A percentile compares a stretch with the other conserved stretches of the same genome.
Evolutionary conservation across 306 rosid species (phyloP).

Genomic region (Coriaria nepalensis): DNA sequence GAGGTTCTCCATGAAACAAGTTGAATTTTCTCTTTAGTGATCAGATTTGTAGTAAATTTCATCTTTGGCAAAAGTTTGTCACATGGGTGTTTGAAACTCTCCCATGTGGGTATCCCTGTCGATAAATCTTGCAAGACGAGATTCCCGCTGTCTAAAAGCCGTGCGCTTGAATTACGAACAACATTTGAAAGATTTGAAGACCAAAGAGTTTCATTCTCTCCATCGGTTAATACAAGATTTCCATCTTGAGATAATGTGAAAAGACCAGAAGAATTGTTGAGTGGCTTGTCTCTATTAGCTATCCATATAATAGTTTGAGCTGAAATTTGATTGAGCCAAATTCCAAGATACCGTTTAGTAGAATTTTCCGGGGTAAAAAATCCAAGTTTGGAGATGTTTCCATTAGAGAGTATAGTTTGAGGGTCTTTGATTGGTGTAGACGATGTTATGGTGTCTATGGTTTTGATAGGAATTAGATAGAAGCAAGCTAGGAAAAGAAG

Average conservation of each 20-base stretch:
- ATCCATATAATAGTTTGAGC: slow-evolving; percentile 6
- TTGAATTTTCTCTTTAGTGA: neutral
- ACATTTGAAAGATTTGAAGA: slow-evolving; percentile 24
- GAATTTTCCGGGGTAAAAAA: slow-evolving; percentile 10
- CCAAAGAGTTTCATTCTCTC: slow-evolving; percentile 13
- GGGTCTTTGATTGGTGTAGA: slow-evolving; percentile 3
- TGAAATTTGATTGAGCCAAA: slow-evolving; percentile 4
- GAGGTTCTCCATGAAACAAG: slow-evolving; percentile 18
- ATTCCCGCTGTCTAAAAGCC: slow-evolving; percentile 21
- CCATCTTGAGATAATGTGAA: slow-evolving; percentile 11
- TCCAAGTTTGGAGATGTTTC: slow-evolving; percentile 11
- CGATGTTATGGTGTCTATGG: slow-evolving; percentile 8
- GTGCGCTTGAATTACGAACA: slow-evolving; percentile 8
- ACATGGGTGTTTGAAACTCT: slow-evolving; percentile 25
- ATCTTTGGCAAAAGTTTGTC: slow-evolving; percentile 5
- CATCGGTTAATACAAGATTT: slow-evolving; percentile 15
- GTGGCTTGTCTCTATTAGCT: slow-evolving; percentile 15
- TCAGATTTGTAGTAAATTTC: slow-evolving; percentile 5
- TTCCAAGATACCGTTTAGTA: slow-evolving; percentile 10
- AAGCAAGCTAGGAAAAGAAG: neutral
- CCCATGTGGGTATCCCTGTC: slow-evolving; percentile 17
- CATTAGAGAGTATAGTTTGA: slow-evolving; percentile 2
- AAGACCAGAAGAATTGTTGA: slow-evolving; percentile 9
- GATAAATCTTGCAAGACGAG: slow-evolving; percentile 18
- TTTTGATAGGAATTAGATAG: neutral